Evolutionary conservation across 371 early-diverging fungal species (phyloP).

Genomic region (Capniomyces stellatus): DNA sequence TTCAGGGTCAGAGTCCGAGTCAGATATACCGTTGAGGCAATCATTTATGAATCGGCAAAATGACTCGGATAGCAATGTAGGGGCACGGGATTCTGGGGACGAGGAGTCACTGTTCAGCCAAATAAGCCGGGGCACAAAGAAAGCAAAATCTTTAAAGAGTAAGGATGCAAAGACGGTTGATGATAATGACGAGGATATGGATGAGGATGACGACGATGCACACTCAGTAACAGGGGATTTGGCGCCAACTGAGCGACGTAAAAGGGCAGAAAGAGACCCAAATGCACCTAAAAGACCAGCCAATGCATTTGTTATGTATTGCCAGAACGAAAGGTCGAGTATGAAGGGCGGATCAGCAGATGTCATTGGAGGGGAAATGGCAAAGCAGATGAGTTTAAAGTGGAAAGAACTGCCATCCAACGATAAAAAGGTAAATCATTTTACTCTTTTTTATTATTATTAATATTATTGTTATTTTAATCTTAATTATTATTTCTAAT

Average conservation of each 20-base stretch:
- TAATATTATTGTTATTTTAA: no score
- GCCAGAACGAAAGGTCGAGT: conserved; percentile 22
- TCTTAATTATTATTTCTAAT: no score
- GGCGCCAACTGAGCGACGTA: not conserved
- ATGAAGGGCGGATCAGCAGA: conserved; percentile 15
- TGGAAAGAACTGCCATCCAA: conserved; percentile 16
- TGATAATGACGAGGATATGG: not conserved
- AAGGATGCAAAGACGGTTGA: conserved; percentile 10
- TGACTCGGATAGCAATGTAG: conserved; percentile 2
- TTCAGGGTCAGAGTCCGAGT: conserved; percentile 1
- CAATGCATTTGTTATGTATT: conserved; percentile 26
- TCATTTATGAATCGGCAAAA: not conserved
- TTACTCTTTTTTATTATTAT: no score
- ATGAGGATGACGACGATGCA: not conserved
- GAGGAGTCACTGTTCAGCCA: conserved; percentile 5
- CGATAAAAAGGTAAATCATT: no score
- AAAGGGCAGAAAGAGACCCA: conserved; percentile 18
- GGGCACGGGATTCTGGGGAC: conserved; percentile 1
- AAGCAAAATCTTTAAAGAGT: conserved; percentile 3
- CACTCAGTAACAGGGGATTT: not conserved
- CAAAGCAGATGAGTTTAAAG: conserved; percentile 18
- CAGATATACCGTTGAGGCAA: not conserved
- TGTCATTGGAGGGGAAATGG: conserved; percentile 17
- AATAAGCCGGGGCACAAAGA: conserved; percentile 3
- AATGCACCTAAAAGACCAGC: conserved; percentile 26